These are phyloP conservation scores for Curvularia hawaiiensis DNA, from an alignment of 2,329 filamentous ascomycete genomes.

Conservation along the genomic window DNA sequence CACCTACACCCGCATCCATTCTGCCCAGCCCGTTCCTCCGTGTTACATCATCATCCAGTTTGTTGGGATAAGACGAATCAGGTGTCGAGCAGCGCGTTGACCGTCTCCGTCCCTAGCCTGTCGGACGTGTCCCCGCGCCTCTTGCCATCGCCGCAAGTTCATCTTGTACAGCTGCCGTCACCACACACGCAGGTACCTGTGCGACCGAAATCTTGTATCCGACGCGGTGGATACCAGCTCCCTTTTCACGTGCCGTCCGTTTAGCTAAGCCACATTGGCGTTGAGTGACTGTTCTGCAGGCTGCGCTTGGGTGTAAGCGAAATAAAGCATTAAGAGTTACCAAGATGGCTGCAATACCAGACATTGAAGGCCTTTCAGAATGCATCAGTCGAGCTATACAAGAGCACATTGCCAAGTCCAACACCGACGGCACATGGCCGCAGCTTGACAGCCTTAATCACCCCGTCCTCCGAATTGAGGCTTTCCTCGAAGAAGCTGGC, in stretches of 20 bases:
- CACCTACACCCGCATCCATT: slow-evolving; percentile 4
- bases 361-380: slow-evolving; percentile 38
- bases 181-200: not conserved
- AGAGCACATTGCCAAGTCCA: slow-evolving; percentile 34
- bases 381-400: slow-evolving; percentile 38
- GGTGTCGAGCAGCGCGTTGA: not conserved
- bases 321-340: not conserved
- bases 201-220: slow-evolving; percentile 1
- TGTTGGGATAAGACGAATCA: slow-evolving; percentile 4
- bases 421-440: slow-evolving; percentile 33
- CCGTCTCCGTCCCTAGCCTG: not conserved
- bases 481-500: slow-evolving; percentile 38
- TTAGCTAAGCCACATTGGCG: slow-evolving; percentile 5
- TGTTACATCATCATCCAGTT: not conserved
- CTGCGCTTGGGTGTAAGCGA: not conserved
- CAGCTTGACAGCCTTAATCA: slow-evolving; percentile 28
- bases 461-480: slow-evolving; percentile 38
- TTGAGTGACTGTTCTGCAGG: slow-evolving; percentile 4
- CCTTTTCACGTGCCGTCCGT: not conserved
- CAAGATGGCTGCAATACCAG: slow-evolving; percentile 25
- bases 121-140: not conserved
- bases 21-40: not conserved
- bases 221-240: not conserved
- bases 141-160: not conserved
- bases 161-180: not conserved